Conservation (phyloP, 768 basidiomycete species). For the Pilatotrama ljubarskyi region DNA sequence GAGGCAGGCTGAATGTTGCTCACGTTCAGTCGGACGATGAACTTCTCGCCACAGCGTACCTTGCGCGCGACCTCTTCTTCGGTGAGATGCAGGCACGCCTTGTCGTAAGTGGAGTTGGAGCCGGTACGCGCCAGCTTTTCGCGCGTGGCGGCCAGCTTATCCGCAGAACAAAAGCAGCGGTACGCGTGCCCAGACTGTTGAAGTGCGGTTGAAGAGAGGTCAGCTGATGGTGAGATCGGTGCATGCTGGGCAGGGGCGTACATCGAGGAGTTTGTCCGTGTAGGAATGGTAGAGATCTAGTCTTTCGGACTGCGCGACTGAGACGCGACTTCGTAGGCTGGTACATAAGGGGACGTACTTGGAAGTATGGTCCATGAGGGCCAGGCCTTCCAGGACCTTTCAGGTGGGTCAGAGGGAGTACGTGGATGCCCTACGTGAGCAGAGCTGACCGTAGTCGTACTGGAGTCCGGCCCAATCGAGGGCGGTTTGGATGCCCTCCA, state of each 20-base stretch:
- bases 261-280: conserved; percentile 73
- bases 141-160: conserved; percentile 66
- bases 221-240: no score
- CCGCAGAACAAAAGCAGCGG: conserved; percentile 88
- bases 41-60: conserved; percentile 73
- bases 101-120: conserved; percentile 84
- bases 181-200: conserved; percentile 84
- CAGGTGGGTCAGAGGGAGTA: background rate
- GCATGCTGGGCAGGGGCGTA: conserved; percentile 30
- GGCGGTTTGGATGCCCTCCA: conserved; percentile 74
- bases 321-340: background rate
- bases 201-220: background rate
- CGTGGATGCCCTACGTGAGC: background rate
- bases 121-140: conserved; percentile 70
- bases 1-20: conserved; percentile 24
- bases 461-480: conserved; percentile 90
- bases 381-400: conserved; percentile 79
- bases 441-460: conserved; percentile 80
- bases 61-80: conserved; percentile 82
- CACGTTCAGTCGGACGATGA: conserved; percentile 88
- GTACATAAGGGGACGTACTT: conserved; percentile 45
- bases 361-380: conserved; percentile 82
- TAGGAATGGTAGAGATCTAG: conserved; percentile 81
- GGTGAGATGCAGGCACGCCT: conserved; percentile 80
- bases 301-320: conserved; percentile 70